Evolutionary conservation across 345 rosid genomes (phyloP).

Genomic region (Citrus sp.): DNA sequence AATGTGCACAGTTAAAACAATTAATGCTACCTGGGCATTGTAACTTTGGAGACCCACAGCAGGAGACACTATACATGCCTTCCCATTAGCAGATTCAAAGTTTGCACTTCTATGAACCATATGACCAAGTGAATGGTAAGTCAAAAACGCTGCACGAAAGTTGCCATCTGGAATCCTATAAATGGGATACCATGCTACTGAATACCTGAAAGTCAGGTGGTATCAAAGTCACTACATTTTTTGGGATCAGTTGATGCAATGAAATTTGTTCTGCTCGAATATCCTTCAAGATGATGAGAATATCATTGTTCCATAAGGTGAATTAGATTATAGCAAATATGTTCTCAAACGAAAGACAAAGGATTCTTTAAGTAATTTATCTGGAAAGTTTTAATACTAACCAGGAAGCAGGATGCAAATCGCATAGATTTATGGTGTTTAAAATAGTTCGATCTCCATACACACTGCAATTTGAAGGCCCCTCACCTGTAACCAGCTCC

Average conservation of each 20-base stretch:
- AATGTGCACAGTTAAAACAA: background rate
- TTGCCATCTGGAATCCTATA: slow-evolving; percentile 62
- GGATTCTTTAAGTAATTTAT: background rate
- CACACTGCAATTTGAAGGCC: slow-evolving; percentile 26
- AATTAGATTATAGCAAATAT: background rate
- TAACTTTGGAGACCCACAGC: slow-evolving; percentile 60
- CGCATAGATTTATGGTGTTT: slow-evolving; percentile 31
- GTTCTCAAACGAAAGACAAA: background rate
- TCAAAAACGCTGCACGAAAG: slow-evolving; percentile 58
- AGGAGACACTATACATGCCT: slow-evolving; percentile 34
- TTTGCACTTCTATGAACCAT: slow-evolving; percentile 27
- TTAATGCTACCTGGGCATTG: slow-evolving; percentile 49
- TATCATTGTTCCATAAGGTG: background rate
- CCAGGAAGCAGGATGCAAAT: slow-evolving; percentile 60
- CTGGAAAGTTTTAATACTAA: slow-evolving; percentile 16
- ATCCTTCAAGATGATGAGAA: background rate
- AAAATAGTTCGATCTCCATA: slow-evolving; percentile 44
- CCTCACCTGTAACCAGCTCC: slow-evolving; percentile 34
- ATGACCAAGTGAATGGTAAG: slow-evolving; percentile 58
- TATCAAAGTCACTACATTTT: background rate
- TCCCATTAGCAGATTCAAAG: slow-evolving; percentile 16
- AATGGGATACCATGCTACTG: slow-evolving; percentile 70
- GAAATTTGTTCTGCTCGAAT: background rate
- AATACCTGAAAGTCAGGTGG: slow-evolving; percentile 41
- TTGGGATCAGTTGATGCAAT: background rate